Percentiles rank a stretch among this genome's conserved stretches.
These are phyloP conservation scores for Blastobotrys raffinosifermentans DNA, from an alignment of 1,139 yeast genomes.

Conservation along the genomic window DNA sequence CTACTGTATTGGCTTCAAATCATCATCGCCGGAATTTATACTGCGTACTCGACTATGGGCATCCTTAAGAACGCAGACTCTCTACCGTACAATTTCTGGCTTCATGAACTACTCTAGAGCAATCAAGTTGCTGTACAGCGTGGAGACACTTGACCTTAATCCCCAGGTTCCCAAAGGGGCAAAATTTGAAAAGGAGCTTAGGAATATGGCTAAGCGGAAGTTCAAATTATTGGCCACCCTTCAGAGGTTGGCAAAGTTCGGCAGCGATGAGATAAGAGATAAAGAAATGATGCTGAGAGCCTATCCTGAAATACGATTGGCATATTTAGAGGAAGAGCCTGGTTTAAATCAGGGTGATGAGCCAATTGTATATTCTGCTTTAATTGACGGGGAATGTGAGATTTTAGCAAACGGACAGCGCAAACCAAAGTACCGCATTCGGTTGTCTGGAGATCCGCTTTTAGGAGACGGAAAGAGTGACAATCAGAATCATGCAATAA, in stretches of 20 bases:
- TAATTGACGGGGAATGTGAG: slow-evolving; percentile 50
- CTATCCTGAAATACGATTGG: slow-evolving; percentile 56
- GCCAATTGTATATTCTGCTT: slow-evolving; percentile 49
- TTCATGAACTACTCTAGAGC: slow-evolving; percentile 68
- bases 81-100: slow-evolving; percentile 73
- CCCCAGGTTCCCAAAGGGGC: slow-evolving; percentile 1
- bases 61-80: slow-evolving; percentile 68
- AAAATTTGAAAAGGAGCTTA: slow-evolving; percentile 16
- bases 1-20: slow-evolving; percentile 65
- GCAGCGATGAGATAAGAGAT: slow-evolving; percentile 47
- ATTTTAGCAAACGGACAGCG: slow-evolving; percentile 40
- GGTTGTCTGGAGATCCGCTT: slow-evolving; percentile 78
- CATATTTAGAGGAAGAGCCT: slow-evolving; percentile 50
- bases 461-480: slow-evolving; percentile 89
- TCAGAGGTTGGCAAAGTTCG: slow-evolving; percentile 56
- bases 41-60: slow-evolving; percentile 79
- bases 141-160: slow-evolving; percentile 42
- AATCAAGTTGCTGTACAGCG: slow-evolving; percentile 54
- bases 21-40: slow-evolving; percentile 53
- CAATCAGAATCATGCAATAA: slow-evolving; percentile 73
- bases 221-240: slow-evolving; percentile 64
- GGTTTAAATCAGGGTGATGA: slow-evolving; percentile 20
- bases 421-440: slow-evolving; percentile 48
- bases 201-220: slow-evolving; percentile 50
- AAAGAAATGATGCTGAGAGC: slow-evolving; percentile 48